phyloP scores from a whole-genome alignment of 257 asterid genomes.

The Solanum appendiculatum region DNA sequence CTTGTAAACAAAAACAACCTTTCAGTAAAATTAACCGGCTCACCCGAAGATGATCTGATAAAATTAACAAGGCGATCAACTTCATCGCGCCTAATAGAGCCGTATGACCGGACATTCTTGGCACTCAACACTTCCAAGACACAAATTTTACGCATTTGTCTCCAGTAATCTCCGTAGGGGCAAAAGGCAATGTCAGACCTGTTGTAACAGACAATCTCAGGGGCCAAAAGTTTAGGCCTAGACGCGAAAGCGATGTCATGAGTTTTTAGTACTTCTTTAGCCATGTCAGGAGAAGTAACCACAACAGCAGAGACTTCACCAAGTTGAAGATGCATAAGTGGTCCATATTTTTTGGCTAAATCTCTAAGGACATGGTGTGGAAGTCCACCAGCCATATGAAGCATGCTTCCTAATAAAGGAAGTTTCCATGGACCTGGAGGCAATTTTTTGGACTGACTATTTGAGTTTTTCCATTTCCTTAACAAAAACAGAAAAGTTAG shows the following conservation, averaged over 20 bases:
- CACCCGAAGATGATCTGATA: background rate
- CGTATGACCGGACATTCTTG: conserved; percentile 9
- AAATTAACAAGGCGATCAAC: background rate
- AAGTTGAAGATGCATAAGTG: conserved; percentile 15
- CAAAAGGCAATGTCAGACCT: conserved; percentile 13
- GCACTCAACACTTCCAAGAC: conserved; percentile 10
- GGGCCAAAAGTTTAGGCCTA: conserved; percentile 8
- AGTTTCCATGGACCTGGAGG: conserved; percentile 42
- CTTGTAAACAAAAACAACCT: background rate
- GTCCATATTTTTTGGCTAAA: conserved; percentile 10
- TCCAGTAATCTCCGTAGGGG: conserved; percentile 29
- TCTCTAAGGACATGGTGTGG: conserved; percentile 21
- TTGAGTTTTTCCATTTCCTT: background rate
- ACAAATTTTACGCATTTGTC: conserved; percentile 20
- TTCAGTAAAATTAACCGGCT: background rate
- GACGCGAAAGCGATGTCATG: conserved; percentile 15
- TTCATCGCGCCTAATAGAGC: background rate
- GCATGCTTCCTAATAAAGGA: conserved; percentile 26
- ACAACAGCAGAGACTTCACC: conserved; percentile 17
- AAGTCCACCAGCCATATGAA: conserved; percentile 11
- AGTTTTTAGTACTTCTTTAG: conserved; percentile 8
- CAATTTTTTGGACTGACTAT: background rate
- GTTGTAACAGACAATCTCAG: conserved; percentile 17
- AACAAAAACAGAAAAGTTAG: background rate
- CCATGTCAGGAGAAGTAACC: conserved; percentile 22